Evolutionary conservation across 495 filamentous ascomycete genomes (phyloP).

Genomic region (Hyaloscypha hepaticicola): DNA sequence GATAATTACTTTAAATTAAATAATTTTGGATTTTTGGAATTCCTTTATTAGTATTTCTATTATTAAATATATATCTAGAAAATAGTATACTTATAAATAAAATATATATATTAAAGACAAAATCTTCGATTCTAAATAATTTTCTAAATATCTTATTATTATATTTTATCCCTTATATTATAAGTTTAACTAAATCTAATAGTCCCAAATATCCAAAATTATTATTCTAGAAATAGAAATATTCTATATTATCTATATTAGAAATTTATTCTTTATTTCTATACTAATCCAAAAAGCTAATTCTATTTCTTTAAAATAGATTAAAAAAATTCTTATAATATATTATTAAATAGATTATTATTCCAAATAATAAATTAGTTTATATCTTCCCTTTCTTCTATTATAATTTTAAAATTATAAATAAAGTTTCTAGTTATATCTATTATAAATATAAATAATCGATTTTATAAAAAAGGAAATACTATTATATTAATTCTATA

Average conservation of each 20-base stretch:
- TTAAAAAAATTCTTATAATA: slow-evolving; percentile 40
- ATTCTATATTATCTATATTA: slow-evolving; percentile 37
- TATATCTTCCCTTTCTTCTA: slow-evolving; percentile 30
- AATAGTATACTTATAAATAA: no score
- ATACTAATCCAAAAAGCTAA: slow-evolving; percentile 35
- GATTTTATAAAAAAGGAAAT: slow-evolving; percentile 36
- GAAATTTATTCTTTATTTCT: slow-evolving; percentile 37
- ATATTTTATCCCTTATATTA: slow-evolving; percentile 1
- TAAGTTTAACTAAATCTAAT: neutral
- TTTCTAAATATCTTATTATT: slow-evolving; percentile 9
- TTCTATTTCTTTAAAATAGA: slow-evolving; percentile 35
- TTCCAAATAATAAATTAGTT: slow-evolving; percentile 39
- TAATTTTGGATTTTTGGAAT: no score
- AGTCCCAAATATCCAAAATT: neutral
- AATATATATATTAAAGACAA: neutral
- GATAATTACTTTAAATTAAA: no score
- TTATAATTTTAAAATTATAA: slow-evolving; percentile 31
- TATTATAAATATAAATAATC: slow-evolving; percentile 26
- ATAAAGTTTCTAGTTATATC: slow-evolving; percentile 34
- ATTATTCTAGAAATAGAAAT: slow-evolving; percentile 32
- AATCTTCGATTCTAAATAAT: neutral
- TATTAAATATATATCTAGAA: no score
- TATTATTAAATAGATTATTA: slow-evolving; percentile 36
- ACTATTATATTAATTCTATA: slow-evolving; percentile 43
- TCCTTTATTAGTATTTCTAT: no score